Evolutionary conservation across 163 green algal genomes (phyloP), one percentile per base, ranked within the genome.

Genomic region (Scenedesmus sp.): DNA sequence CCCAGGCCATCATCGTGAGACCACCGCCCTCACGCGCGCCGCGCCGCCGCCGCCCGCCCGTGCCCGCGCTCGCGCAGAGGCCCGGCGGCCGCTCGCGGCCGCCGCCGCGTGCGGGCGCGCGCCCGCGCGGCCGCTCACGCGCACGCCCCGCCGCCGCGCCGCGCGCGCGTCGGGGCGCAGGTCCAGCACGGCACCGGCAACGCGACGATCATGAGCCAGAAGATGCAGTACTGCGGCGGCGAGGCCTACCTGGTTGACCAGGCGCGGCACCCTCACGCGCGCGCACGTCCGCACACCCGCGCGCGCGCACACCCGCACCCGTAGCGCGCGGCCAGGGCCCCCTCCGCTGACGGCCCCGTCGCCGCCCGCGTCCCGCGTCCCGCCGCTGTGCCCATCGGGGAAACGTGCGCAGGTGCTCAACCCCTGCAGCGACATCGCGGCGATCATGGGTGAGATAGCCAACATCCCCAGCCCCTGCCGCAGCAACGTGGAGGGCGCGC

Each of bases 161-260:
- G 7, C 39, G 7, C 39, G 10, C 39, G n/a, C 26, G 0, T 26
- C 24, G 24, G 24, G 4, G 24, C 42, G 22, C 60, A 80, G 71
- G 50, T 83, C 28, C 39, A 83, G 57, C 75, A 83, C 54, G 75
- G 75, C 47, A 77, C 75, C 6, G 75, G 75, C 36, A 83, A 83
- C 44, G 75, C 75, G n/a, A 83, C 75, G 17, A 70, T 83, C 24
- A 28, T 83, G 39, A 65, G 39, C 53, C 75, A 83, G 64, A 60
- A 53, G 39, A 83, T 77, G 9, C 13, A 48, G 10, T 77, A 83
- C 64, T 83, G 75, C 45, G 75, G 75, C 28, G 75, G 75, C 34
- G 54, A 83, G 63, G 75, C 75, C 0, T 83, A 64, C 54, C 45
- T 83, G 44, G 75, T 83, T 3, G 65, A 83, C 44, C 75, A 83